These are phyloP conservation scores for Fusarium gaditjirri DNA, from an alignment of 2,329 filamentous ascomycete species.

Conservation along the genomic window DNA sequence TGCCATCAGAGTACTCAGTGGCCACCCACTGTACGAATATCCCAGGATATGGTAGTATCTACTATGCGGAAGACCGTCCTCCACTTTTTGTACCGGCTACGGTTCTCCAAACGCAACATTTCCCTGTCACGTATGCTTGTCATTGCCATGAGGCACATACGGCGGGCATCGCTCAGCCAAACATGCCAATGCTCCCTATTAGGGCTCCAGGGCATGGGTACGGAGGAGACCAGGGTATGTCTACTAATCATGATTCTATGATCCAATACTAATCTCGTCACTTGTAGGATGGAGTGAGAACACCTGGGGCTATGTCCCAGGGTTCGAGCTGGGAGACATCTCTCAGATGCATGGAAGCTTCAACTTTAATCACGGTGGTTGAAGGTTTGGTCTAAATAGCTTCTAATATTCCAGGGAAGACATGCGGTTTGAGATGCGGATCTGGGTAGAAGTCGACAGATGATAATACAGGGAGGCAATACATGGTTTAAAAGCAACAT, in stretches of 20 bases:
- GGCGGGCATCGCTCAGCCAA: neutral
- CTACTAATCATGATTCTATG: accelerated
- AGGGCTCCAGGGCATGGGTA: accelerated
- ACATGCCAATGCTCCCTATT: neutral
- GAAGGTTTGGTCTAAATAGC: too few species aligned
- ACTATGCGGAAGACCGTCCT: neutral
- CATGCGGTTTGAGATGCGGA: neutral
- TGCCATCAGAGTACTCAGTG: neutral
- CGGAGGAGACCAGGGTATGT: neutral
- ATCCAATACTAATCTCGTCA: neutral
- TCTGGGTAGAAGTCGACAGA: neutral
- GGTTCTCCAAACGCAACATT: neutral
- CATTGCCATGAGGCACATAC: neutral
- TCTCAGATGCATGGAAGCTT: neutral
- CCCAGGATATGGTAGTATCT: neutral
- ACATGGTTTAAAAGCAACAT: neutral
- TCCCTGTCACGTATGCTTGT: neutral
- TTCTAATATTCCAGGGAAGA: neutral
- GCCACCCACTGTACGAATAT: neutral
- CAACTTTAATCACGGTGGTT: neutral
- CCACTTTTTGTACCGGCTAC: neutral
- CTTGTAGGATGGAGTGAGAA: neutral
- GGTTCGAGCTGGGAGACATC: neutral
- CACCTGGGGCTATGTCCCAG: neutral
- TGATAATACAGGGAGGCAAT: too few species aligned